These are phyloP conservation scores for Parietaria judaica DNA, from an alignment of 306 rosid genomes.

Conservation along the genomic window DNA sequence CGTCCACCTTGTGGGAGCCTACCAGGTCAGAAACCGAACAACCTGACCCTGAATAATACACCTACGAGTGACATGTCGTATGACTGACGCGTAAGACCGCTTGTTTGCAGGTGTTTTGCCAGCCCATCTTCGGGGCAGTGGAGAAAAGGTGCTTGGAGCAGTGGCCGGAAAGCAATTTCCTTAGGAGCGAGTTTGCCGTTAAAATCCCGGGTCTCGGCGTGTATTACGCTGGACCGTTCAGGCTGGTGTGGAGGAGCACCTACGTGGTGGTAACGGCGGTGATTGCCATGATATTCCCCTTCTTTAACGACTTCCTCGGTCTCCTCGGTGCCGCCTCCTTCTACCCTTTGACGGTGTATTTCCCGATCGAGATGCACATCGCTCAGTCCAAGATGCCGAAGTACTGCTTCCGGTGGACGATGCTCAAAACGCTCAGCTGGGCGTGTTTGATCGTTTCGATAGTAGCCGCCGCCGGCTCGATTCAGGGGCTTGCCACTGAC, in stretches of 20 bases:
- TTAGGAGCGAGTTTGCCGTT: constrained; percentile 40
- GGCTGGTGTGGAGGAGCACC: constrained; percentile 68
- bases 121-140: constrained; percentile 69
- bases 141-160: constrained; percentile 36
- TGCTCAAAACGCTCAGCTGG: constrained; percentile 83
- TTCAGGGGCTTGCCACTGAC: constrained; percentile 62
- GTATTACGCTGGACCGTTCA: constrained; percentile 48
- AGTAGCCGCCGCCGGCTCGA: constrained; percentile 74
- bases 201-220: constrained; percentile 46
- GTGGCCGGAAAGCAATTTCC: constrained; percentile 65
- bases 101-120: constrained; percentile 63
- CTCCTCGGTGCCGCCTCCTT: constrained; percentile 83
- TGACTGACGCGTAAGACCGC: no score
- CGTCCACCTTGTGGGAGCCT: constrained; percentile 79
- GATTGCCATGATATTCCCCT: constrained; percentile 85
- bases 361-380: constrained; percentile 93
- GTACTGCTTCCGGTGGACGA: constrained; percentile 72
- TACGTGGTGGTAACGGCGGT: constrained; percentile 64
- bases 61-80: no score
- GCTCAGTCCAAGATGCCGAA: constrained; percentile 54
- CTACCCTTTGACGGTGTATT: constrained; percentile 85
- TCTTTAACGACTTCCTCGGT: constrained; percentile 88
- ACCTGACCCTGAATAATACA: no score
- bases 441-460: constrained; percentile 67
- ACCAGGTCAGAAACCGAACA: constrained; percentile 45